Evolutionary conservation across 1,139 yeast genomes (phyloP).

Genomic region (Meyerozyma guilliermondii): DNA sequence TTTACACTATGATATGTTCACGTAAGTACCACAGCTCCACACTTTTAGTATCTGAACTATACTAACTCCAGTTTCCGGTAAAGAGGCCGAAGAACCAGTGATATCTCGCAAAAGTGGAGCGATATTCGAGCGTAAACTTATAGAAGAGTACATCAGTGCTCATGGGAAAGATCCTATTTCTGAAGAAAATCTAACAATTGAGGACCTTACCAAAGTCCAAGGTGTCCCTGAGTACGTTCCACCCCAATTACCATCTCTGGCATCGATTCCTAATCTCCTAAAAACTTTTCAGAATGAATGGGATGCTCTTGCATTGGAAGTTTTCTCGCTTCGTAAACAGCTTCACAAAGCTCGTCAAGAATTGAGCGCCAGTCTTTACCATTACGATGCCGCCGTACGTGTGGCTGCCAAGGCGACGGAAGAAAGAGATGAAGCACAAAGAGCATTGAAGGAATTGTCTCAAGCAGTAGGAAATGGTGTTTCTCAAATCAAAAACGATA

Average conservation of each 20-base stretch:
- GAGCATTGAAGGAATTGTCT: slow-evolving; percentile 49
- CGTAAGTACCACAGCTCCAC: not conserved
- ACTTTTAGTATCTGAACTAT: not conserved
- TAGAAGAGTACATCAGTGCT: slow-evolving; percentile 59
- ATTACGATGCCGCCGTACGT: slow-evolving; percentile 84
- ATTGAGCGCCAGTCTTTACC: slow-evolving; percentile 70
- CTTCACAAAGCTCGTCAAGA: slow-evolving; percentile 64
- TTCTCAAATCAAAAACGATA: not conserved
- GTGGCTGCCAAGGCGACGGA: slow-evolving; percentile 72
- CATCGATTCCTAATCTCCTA: slow-evolving; percentile 75
- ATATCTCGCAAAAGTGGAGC: slow-evolving; percentile 70
- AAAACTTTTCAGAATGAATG: slow-evolving; percentile 81
- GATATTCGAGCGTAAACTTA: slow-evolving; percentile 61
- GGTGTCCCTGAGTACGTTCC: slow-evolving; percentile 21
- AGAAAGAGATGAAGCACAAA: slow-evolving; percentile 70
- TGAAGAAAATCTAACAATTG: slow-evolving; percentile 51
- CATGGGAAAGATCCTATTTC: slow-evolving; percentile 74
- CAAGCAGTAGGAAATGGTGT: slow-evolving; percentile 19
- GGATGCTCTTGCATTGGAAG: slow-evolving; percentile 83
- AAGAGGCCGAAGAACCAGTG: slow-evolving; percentile 63
- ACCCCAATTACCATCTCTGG: slow-evolving; percentile 47
- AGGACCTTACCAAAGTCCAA: slow-evolving; percentile 54
- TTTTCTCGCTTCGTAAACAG: slow-evolving; percentile 71
- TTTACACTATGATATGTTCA: slow-evolving; percentile 1
- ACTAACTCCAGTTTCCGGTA: slow-evolving; percentile 51